phyloP scores from a whole-genome alignment of 169 alveolate genomes.

The Ichthyophthirius multifiliis region DNA sequence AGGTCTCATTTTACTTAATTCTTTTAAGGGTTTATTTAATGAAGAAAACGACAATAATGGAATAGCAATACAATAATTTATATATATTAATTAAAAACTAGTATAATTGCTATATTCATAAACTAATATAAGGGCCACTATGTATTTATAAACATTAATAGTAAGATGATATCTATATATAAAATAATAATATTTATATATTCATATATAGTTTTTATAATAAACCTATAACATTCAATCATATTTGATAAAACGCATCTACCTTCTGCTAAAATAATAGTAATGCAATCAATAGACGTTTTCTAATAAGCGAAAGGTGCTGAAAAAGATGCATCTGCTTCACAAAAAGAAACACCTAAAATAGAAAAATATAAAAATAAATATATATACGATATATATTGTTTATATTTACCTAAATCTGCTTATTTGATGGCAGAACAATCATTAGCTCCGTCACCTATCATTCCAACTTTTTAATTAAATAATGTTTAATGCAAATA shows the following conservation, averaged over 20 bases:
- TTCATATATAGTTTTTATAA: background rate
- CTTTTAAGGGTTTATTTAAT: background rate
- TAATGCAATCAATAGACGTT: slow-evolving; percentile 9
- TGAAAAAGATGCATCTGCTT: slow-evolving; percentile 26
- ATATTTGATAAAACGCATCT: slow-evolving; percentile 24
- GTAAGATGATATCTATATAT: background rate
- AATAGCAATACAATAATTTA: slow-evolving; percentile 10
- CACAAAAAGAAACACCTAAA: slow-evolving; percentile 21
- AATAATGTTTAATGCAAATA: background rate
- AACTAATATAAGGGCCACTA: slow-evolving; percentile 17
- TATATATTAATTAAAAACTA: background rate
- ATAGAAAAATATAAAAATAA: no score
- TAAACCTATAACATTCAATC: background rate
- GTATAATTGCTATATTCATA: background rate
- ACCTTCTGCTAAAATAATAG: slow-evolving; percentile 12
- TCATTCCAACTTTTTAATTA: background rate
- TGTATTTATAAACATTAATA: slow-evolving; percentile 13
- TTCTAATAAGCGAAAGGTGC: slow-evolving; percentile 4
- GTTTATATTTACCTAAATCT: slow-evolving; percentile 8
- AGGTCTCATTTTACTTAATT: background rate
- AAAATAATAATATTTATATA: no score
- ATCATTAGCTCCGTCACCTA: slow-evolving; percentile 38
- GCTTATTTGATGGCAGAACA: slow-evolving; percentile 26
- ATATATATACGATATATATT: no score
- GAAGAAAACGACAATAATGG: slow-evolving; percentile 12